phyloP scores from a whole-genome alignment of 768 basidiomycete genomes.

The Lentinula sp. region DNA sequence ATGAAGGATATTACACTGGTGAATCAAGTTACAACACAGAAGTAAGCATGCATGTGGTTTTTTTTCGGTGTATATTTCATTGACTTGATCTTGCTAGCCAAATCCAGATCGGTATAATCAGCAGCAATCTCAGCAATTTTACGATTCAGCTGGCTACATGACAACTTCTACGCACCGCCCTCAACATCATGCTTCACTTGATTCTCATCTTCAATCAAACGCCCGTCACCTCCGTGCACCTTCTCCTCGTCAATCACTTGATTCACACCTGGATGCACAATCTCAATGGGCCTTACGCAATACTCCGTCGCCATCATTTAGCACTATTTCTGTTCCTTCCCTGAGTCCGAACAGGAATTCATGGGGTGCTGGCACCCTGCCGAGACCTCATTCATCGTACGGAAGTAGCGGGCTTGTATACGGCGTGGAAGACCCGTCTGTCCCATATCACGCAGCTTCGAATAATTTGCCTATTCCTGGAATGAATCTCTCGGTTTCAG shows the following conservation, averaged over 20 bases:
- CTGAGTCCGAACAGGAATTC: constrained; percentile 18
- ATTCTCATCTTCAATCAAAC: background rate
- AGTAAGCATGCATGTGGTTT: background rate
- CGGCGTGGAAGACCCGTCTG: background rate
- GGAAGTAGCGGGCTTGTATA: background rate
- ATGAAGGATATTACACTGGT: background rate
- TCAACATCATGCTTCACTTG: constrained; percentile 2
- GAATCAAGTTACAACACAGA: background rate
- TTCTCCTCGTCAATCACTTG: constrained; percentile 1
- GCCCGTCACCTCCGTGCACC: background rate
- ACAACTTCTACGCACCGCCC: background rate
- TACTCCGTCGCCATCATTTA: constrained; percentile 35
- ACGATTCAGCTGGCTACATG: background rate
- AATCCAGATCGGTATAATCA: background rate
- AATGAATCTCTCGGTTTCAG: constrained; percentile 17
- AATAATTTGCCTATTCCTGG: background rate
- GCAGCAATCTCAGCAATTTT: background rate
- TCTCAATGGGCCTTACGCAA: constrained; percentile 33
- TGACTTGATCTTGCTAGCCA: background rate
- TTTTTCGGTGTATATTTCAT: background rate
- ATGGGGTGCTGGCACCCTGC: background rate
- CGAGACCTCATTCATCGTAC: background rate
- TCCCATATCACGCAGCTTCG: background rate
- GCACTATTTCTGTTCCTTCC: constrained; percentile 30
- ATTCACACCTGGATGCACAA: constrained; percentile 16